These are phyloP conservation scores for Penicillium roqueforti DNA, from an alignment of 495 filamentous ascomycete genomes.

Conservation along the genomic window DNA sequence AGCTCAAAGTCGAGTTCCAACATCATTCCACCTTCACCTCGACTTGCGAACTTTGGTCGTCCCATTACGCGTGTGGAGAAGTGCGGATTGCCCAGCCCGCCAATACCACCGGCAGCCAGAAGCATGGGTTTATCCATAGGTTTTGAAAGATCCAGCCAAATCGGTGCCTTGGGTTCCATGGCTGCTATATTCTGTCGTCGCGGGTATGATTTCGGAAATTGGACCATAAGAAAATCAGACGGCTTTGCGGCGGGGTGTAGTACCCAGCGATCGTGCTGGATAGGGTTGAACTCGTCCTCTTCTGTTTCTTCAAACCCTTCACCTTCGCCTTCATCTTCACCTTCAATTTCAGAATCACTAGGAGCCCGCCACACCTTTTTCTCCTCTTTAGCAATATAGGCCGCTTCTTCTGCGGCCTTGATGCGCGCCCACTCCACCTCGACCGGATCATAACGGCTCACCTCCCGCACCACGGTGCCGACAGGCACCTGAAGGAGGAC, in stretches of 20 bases:
- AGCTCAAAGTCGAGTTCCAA: constrained; percentile 84
- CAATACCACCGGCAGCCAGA: constrained; percentile 84
- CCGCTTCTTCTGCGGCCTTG: constrained; percentile 26
- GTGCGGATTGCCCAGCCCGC: constrained; percentile 90
- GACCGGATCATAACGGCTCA: constrained; percentile 71
- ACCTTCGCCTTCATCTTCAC: constrained; percentile 16
- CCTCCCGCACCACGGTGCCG: constrained; percentile 83
- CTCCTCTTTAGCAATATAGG: constrained; percentile 17
- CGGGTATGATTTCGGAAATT: constrained; percentile 56
- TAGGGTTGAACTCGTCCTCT: constrained; percentile 29
- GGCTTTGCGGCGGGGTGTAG: constrained; percentile 73
- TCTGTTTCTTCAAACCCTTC: constrained; percentile 23
- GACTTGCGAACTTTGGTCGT: constrained; percentile 81
- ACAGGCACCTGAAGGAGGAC: constrained; percentile 86
- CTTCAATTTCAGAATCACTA: neutral
- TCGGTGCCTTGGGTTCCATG: constrained; percentile 62
- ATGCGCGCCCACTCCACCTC: constrained; percentile 53
- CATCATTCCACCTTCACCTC: constrained; percentile 72
- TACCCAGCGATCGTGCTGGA: constrained; percentile 69
- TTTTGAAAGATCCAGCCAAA: constrained; percentile 75
- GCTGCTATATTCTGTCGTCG: constrained; percentile 54
- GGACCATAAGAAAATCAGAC: constrained; percentile 57
- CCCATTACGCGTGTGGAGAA: constrained; percentile 67
- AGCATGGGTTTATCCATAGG: constrained; percentile 80
- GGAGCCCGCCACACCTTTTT: neutral